These are phyloP conservation scores for Colletotrichum tofieldiae DNA, from an alignment of 2,329 filamentous ascomycete species.

Conservation along the genomic window DNA sequence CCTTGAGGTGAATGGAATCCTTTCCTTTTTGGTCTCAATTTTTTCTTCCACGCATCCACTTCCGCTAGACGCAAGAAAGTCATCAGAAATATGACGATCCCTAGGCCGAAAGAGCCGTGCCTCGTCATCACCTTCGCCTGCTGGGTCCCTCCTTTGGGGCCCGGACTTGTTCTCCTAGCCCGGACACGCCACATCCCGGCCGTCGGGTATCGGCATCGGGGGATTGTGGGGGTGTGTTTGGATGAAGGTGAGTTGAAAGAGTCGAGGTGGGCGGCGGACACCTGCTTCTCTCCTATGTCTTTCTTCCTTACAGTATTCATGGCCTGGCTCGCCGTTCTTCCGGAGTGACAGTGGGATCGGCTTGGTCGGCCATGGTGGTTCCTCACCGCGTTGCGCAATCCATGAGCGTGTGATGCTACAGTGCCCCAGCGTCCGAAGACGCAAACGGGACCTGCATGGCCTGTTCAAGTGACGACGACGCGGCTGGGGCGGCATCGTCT, in stretches of 20 bases:
- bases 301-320: background rate
- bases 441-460: slow-evolving; percentile 27
- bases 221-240: slow-evolving; percentile 17
- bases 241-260: slow-evolving; percentile 18
- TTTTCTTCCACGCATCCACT: background rate
- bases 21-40: background rate
- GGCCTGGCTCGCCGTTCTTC: background rate
- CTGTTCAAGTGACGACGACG: slow-evolving; percentile 7
- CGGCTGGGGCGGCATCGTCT: slow-evolving; percentile 34
- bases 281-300: background rate
- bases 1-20: background rate
- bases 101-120: slow-evolving; percentile 6
- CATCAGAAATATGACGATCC: background rate
- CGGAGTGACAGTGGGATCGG: slow-evolving; percentile 11
- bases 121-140: slow-evolving; percentile 23
- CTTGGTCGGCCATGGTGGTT: slow-evolving; percentile 6
- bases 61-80: background rate
- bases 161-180: slow-evolving; percentile 24
- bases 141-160: background rate
- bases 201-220: slow-evolving; percentile 37
- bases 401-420: slow-evolving; percentile 3
- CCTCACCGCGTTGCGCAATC: slow-evolving; percentile 24
- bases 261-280: background rate
- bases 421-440: slow-evolving; percentile 3
- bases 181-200: slow-evolving; percentile 42